phyloP scores from a whole-genome alignment of 2,329 filamentous ascomycete species.

The Trichoderma afroharzianum region DNA sequence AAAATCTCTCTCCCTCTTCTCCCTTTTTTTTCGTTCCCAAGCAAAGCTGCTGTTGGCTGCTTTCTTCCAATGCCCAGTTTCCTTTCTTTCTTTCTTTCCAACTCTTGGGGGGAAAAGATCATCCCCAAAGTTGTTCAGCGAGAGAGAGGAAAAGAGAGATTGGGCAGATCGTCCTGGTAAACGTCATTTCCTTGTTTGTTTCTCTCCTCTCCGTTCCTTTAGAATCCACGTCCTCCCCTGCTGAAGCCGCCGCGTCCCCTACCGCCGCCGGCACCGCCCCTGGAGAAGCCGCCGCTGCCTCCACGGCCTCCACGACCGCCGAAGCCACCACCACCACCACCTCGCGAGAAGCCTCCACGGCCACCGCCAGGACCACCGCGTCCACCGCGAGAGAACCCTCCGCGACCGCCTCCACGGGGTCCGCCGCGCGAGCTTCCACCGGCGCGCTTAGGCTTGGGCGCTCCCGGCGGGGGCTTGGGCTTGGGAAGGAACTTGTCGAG shows the following conservation, averaged over 20 bases:
- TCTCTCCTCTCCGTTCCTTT: not conserved
- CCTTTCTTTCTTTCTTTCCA: not conserved
- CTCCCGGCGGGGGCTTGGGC: conserved; percentile 71
- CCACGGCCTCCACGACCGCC: conserved; percentile 37
- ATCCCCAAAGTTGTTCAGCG: not conserved
- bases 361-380: conserved; percentile 38
- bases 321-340: conserved; percentile 29
- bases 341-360: conserved; percentile 33
- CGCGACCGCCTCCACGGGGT: conserved; percentile 33
- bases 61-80: not conserved
- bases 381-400: conserved; percentile 31
- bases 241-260: conserved; percentile 32
- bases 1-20: not conserved
- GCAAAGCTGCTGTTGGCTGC: not conserved
- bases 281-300: conserved; percentile 31
- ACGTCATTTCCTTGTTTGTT: not conserved
- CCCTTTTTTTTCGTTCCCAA: not conserved
- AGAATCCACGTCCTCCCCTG: conserved; percentile 15
- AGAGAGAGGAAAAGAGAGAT: not conserved
- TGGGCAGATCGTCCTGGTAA: not conserved
- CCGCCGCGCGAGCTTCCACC: conserved; percentile 41
- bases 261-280: conserved; percentile 28
- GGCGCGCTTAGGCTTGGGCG: conserved; percentile 61
- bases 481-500: conserved; percentile 95
- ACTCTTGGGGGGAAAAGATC: not conserved